These are phyloP conservation scores for Coffea canephora DNA, from an alignment of 257 asterid genomes.

Conservation along the genomic window DNA sequence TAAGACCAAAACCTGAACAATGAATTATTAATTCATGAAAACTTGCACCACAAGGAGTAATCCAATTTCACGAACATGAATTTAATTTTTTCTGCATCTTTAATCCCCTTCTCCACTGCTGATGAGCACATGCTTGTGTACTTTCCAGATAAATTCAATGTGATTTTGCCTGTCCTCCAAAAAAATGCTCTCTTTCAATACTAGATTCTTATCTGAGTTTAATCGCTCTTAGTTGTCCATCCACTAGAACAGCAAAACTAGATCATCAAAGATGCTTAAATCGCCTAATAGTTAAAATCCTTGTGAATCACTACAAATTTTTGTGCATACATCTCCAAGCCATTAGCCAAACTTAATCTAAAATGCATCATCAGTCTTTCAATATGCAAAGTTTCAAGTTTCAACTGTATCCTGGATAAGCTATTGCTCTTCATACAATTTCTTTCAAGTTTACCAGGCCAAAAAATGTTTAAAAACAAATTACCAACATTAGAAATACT, in stretches of 20 bases:
- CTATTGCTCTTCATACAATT: background rate
- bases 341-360: background rate
- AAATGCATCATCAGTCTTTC: background rate
- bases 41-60: too few relatives aligned
- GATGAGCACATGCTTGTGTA: background rate
- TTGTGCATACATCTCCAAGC: too few relatives aligned
- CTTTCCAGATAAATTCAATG: background rate
- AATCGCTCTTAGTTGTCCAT: background rate
- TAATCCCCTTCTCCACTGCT: too few relatives aligned
- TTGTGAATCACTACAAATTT: too few relatives aligned
- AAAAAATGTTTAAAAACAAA: background rate
- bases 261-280: background rate
- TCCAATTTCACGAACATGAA: too few relatives aligned
- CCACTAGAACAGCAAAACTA: background rate
- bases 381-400: slow-evolving; percentile 2
- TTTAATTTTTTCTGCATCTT: too few relatives aligned
- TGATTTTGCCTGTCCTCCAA: background rate
- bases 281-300: background rate
- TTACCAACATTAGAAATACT: background rate
- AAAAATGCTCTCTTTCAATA: background rate
- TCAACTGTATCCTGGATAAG: background rate
- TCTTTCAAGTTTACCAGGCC: background rate
- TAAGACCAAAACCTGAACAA: background rate
- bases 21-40: background rate
- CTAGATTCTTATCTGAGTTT: background rate